Conservation (phyloP, 306 rosid genomes). For the Geum urbanum region DNA sequence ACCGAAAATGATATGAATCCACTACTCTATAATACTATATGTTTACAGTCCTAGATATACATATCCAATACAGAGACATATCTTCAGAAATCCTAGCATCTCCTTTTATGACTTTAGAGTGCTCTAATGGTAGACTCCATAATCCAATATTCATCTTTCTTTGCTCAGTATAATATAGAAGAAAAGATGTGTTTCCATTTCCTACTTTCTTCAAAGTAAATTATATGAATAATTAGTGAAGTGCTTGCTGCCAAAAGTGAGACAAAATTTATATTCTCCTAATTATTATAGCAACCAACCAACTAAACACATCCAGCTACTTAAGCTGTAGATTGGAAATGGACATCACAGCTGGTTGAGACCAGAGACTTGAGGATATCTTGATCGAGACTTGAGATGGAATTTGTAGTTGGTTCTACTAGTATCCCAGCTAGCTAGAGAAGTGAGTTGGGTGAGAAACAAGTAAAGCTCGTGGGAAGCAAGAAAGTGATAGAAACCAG, state of each 20-base stretch:
- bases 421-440: background rate
- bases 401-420: background rate
- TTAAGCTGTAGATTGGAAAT: background rate
- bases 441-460: constrained; percentile 17
- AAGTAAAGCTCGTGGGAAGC: constrained; percentile 30
- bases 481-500: constrained; percentile 12
- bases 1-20: background rate
- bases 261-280: constrained; percentile 32
- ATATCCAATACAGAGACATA: no score
- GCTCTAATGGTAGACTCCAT: background rate
- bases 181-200: background rate
- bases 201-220: background rate
- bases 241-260: constrained; percentile 33
- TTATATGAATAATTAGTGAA: background rate
- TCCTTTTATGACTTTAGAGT: no score
- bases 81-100: no score
- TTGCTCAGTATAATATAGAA: background rate
- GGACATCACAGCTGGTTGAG: constrained; percentile 2
- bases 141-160: background rate
- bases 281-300: constrained; percentile 35
- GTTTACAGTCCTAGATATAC: no score
- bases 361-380: background rate
- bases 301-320: constrained; percentile 32
- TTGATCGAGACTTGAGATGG: background rate
- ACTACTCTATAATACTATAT: background rate